phyloP scores from a whole-genome alignment of 2,329 filamentous ascomycete genomes.

The Paecilomyces fulvus region DNA sequence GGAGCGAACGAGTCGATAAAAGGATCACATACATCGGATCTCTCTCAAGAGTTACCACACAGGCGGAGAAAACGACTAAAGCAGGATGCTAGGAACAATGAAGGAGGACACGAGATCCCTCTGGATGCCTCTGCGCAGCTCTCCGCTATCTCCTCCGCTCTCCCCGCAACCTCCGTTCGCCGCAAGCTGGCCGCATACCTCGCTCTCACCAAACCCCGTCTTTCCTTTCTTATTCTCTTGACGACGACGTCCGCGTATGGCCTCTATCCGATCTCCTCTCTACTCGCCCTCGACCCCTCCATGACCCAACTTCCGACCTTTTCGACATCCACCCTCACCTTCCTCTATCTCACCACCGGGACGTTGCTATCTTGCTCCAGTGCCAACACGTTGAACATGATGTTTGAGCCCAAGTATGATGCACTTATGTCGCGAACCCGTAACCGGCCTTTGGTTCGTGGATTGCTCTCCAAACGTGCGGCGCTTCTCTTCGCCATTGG shows the following conservation, averaged over 20 bases:
- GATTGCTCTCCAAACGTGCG: constrained; percentile 61
- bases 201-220: constrained; percentile 87
- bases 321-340: constrained; percentile 67
- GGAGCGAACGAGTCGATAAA: constrained; percentile 6
- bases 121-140: constrained; percentile 55
- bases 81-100: constrained; percentile 15
- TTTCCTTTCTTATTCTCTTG: constrained; percentile 84
- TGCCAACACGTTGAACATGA: constrained; percentile 94
- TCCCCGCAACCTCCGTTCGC: constrained; percentile 49
- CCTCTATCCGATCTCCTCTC: constrained; percentile 81
- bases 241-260: constrained; percentile 87
- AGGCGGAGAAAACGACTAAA: constrained; percentile 37
- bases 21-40: constrained; percentile 12
- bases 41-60: constrained; percentile 30
- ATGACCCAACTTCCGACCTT: constrained; percentile 51
- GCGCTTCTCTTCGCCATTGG: constrained; percentile 73
- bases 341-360: constrained; percentile 83
- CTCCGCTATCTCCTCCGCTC: constrained; percentile 47
- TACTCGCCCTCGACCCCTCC: constrained; percentile 76
- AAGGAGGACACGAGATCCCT: constrained; percentile 34
- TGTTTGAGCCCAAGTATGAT: constrained; percentile 85
- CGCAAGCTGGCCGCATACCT: constrained; percentile 73
- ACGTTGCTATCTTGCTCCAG: constrained; percentile 83
- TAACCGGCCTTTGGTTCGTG: constrained; percentile 79
- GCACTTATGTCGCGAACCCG: constrained; percentile 89